Evolutionary conservation across 768 basidiomycete genomes (phyloP), one percentile per base, ranked within the genome.

Genomic region (Agrocybe chaxingu): DNA sequence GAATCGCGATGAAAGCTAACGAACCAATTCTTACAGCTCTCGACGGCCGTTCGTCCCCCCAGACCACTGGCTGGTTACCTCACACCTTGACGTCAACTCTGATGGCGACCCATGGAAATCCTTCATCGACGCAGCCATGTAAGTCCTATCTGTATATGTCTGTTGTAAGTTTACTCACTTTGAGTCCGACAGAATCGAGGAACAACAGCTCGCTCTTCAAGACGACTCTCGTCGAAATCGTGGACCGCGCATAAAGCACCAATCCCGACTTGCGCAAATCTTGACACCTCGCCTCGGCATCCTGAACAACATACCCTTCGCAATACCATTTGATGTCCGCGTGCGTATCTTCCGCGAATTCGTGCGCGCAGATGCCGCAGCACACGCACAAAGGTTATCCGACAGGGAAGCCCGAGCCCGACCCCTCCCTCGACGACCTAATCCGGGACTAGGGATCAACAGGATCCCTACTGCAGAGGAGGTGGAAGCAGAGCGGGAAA

Each of bases 301-400:
- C 24, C 80, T 98, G 47, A 91, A 98, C 72, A 95, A 98, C 67
- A 89, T 98, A 50, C 96, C 95, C 0, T 97, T 97, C 69, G 84
- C 92, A 4, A 88, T 98, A 49, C 95, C 96, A 0, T 98, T 98
- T 69, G 85, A 88, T 45, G 81, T 83, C 1, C 84, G 96, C n/a
- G 90, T 98, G 8, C 79, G 82, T 34, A 92, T 98, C 42, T 96
- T 98, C 70, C 79, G 92, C 18, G 74, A 81, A 47, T 97, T 97
- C 65, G 80, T 98, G 24, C 24, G 24, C 24, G 24, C 24, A 24
- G 24, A 24, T 24, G 24, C 24, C 24, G 24, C 24, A 3, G 24
- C 24, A 24, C 24, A 24, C 5, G 24, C 24, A 24, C 24, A 24
- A 24, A 24, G 24, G 24, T 24, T 24, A 5, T 24, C 24, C 24